phyloP scores from a whole-genome alignment of 1,139 yeast species.

The Debaryomycetaceae sp. region DNA sequence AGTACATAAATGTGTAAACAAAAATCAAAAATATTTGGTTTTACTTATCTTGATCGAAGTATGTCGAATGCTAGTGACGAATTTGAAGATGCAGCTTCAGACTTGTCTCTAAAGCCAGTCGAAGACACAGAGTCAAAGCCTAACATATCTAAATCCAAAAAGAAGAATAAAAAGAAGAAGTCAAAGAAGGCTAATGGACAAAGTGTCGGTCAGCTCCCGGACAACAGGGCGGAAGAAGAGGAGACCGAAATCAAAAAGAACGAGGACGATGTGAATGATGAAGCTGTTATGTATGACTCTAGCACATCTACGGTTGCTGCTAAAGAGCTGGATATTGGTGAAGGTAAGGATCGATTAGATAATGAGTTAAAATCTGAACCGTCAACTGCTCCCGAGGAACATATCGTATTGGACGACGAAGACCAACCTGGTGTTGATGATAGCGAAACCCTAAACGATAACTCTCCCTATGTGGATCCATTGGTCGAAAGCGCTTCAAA shows the following conservation, averaged over 20 bases:
- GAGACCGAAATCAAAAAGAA: not conserved
- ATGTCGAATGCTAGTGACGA: constrained; percentile 17
- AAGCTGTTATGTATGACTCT: not conserved
- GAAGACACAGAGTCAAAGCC: constrained; percentile 1
- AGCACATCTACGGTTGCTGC: not conserved
- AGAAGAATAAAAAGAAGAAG: constrained; percentile 6
- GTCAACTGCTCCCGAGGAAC: not conserved
- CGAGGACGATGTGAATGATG: not conserved
- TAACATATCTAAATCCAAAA: constrained; percentile 1
- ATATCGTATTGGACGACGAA: constrained; percentile 1
- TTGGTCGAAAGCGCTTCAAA: not conserved
- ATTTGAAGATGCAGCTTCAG: constrained; percentile 18
- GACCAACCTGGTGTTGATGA: constrained; percentile 4
- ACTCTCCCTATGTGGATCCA: not conserved
- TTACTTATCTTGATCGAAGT: not conserved
- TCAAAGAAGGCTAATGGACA: not conserved
- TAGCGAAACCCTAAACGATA: not conserved
- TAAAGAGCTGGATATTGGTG: constrained; percentile 1
- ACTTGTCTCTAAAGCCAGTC: constrained; percentile 1
- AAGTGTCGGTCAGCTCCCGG: not conserved
- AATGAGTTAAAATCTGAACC: not conserved
- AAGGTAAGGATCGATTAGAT: not conserved
- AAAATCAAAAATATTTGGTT: not conserved
- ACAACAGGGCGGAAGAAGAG: not conserved
- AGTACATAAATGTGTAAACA: not conserved